Percentiles rank a stretch among this genome's conserved stretches.
Evolutionary conservation across 352 stramenopile genomes (phyloP).

Genomic region (Elongisporangium senticosum): DNA sequence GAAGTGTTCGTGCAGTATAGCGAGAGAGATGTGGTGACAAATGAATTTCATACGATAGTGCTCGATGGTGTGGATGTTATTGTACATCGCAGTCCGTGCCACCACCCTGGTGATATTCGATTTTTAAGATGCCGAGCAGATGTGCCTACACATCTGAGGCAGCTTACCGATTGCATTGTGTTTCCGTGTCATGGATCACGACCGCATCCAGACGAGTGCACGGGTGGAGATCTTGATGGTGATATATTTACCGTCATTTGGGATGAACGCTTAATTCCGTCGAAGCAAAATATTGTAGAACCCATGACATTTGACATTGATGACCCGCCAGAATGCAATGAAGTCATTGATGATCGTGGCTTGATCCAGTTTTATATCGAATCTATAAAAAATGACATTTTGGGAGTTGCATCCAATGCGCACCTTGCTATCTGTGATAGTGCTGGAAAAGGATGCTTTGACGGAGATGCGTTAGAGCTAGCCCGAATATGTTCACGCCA

Average conservation of each 20-base stretch:
- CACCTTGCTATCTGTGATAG: conserved; percentile 65
- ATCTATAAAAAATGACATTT: conserved; percentile 64
- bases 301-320: conserved; percentile 46
- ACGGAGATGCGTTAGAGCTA: conserved; percentile 39
- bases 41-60: conserved; percentile 8
- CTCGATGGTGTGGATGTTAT: conserved; percentile 46
- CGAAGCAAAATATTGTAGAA: conserved; percentile 24
- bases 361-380: conserved; percentile 72
- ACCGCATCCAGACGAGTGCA: conserved; percentile 75
- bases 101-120: conserved; percentile 73
- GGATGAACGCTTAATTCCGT: conserved; percentile 65
- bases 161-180: conserved; percentile 65
- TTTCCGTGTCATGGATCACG: conserved; percentile 65
- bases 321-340: conserved; percentile 10
- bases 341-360: conserved; percentile 32
- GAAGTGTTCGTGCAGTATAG: conserved; percentile 79
- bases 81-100: conserved; percentile 71
- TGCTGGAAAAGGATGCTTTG: conserved; percentile 36
- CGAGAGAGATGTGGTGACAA: conserved; percentile 25
- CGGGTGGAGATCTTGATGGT: conserved; percentile 74
- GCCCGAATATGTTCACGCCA: conserved; percentile 65
- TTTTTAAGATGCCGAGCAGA: conserved; percentile 47
- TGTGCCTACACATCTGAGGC: conserved; percentile 35
- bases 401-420: conserved; percentile 73
- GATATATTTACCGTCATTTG: conserved; percentile 82